Evolutionary conservation across 139 green algal species (phyloP).

Genomic region (Chlamydomonas sphaeroides): DNA sequence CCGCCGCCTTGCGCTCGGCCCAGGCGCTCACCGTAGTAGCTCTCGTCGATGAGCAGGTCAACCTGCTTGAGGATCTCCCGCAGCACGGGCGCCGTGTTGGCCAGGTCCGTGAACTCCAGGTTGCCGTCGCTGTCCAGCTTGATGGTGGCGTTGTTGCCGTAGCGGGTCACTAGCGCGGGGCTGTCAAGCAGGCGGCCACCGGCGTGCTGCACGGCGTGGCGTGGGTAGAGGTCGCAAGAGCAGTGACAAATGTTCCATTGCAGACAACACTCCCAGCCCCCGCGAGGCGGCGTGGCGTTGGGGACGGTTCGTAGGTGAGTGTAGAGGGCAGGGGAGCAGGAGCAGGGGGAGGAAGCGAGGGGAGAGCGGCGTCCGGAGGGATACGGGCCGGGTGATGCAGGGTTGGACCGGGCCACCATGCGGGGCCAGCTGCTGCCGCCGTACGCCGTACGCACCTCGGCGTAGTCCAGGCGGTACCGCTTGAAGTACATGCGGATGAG

Average conservation of each 20-base stretch:
- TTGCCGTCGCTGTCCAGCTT: not conserved
- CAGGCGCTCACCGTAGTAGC: slow-evolving; percentile 53
- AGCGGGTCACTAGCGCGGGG: not conserved
- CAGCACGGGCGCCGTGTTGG: slow-evolving; percentile 13
- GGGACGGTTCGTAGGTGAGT: too few relatives aligned
- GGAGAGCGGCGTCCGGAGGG: too few relatives aligned
- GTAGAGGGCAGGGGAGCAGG: too few relatives aligned
- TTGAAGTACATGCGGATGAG: slow-evolving; percentile 1
- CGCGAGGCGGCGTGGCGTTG: too few relatives aligned
- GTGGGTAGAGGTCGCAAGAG: too few relatives aligned
- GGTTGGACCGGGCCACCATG: too few relatives aligned
- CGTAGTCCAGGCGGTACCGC: slow-evolving; percentile 1
- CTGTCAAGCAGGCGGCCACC: slow-evolving; percentile 55
- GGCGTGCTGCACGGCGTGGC: slow-evolving; percentile 52
- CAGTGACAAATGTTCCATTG: too few relatives aligned
- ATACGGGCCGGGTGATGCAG: too few relatives aligned
- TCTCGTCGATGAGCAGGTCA: slow-evolving; percentile 79
- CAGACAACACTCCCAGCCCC: too few relatives aligned
- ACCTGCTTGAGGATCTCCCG: slow-evolving; percentile 50
- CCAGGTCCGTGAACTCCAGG: not conserved
- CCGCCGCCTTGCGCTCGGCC: too few relatives aligned
- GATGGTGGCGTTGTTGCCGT: not conserved
- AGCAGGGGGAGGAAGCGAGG: too few relatives aligned
- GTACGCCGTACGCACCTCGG: not conserved
- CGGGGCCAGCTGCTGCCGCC: too few relatives aligned